Conservation (phyloP, 306 rosid genomes). For the Castanopsis chinensis region DNA sequence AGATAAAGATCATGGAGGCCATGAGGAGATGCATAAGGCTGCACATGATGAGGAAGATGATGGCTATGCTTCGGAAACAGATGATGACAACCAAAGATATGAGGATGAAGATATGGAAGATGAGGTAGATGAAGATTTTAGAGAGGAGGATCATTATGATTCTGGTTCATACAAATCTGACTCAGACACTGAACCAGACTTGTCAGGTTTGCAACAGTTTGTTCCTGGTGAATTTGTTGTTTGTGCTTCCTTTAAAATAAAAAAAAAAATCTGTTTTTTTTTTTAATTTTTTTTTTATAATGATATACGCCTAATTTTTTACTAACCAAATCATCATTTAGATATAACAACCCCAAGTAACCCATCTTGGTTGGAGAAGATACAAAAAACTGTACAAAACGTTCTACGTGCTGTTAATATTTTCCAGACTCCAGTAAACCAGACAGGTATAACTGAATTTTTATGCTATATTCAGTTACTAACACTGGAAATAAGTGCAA, state of each 20-base stretch:
- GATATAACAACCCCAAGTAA: conserved; percentile 51
- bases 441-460: conserved; percentile 55
- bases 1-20: conserved; percentile 43
- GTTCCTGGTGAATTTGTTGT: conserved; percentile 12
- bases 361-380: conserved; percentile 87
- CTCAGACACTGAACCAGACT: conserved; percentile 51
- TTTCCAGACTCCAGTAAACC: conserved; percentile 89
- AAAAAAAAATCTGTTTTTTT: not conserved
- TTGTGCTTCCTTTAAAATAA: not conserved
- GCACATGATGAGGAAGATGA: conserved; percentile 55
- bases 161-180: conserved; percentile 56
- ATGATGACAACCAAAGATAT: conserved; percentile 59
- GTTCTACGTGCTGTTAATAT: conserved; percentile 69
- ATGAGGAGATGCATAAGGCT: conserved; percentile 37
- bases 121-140: conserved; percentile 53
- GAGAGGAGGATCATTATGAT: conserved; percentile 60
- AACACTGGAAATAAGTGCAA: not conserved
- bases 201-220: conserved; percentile 59
- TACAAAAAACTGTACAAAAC: conserved; percentile 66
- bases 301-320: not conserved
- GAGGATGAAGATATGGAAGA: conserved; percentile 54
- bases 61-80: conserved; percentile 80
- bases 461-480: conserved; percentile 7
- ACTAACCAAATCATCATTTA: conserved; percentile 24
- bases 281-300: not conserved